Conservation (phyloP, 345 rosid genomes). For the Arabidopsis arenosa region DNA sequence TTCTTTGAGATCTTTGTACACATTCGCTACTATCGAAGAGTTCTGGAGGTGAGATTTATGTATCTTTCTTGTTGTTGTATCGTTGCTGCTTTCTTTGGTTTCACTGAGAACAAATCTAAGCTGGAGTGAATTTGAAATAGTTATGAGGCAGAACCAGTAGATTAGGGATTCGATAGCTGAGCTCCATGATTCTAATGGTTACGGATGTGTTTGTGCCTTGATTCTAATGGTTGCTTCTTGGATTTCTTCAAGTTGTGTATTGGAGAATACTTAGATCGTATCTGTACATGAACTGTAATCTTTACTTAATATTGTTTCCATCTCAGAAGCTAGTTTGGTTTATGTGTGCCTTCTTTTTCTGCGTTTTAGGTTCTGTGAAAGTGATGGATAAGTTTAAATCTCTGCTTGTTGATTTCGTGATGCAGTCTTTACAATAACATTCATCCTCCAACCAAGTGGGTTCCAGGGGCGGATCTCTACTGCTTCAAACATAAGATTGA, state of each 20-base stretch:
- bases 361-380: background rate
- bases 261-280: background rate
- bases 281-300: background rate
- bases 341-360: background rate
- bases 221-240: background rate
- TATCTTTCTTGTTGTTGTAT: background rate
- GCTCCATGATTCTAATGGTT: background rate
- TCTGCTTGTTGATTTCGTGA: conserved; percentile 1
- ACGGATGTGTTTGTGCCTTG: too few relatives aligned
- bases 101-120: background rate
- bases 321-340: background rate
- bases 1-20: conserved; percentile 72
- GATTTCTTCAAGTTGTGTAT: conserved; percentile 1
- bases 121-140: background rate
- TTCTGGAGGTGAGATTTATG: conserved; percentile 72
- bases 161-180: too few relatives aligned
- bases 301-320: conserved; percentile 2
- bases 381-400: conserved; percentile 4
- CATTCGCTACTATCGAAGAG: conserved; percentile 71
- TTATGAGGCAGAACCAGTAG: too few relatives aligned
- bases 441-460: conserved; percentile 71
- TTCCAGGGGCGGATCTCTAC: conserved; percentile 65
- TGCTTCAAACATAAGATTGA: conserved; percentile 86
- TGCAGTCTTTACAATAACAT: conserved; percentile 82
- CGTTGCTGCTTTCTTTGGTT: background rate